Percentiles rank a stretch among this genome's conserved stretches.
phyloP scores from a whole-genome alignment of 2,329 filamentous ascomycete species.

The Exutisphaerella laricina region DNA sequence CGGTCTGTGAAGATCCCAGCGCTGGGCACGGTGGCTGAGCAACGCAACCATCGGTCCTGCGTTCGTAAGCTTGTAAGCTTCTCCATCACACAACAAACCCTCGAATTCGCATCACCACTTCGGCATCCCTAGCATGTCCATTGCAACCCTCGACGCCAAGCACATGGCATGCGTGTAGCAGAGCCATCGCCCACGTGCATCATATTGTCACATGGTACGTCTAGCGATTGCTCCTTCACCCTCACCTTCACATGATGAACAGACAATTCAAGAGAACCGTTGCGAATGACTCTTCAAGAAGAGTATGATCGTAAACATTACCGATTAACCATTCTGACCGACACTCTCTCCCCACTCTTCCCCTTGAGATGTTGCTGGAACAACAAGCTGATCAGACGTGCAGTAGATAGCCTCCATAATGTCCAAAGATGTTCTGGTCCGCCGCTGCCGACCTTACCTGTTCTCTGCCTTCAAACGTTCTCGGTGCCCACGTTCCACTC shows the following conservation, averaged over 20 bases:
- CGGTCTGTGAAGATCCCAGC: too few relatives aligned
- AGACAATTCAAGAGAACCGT: constrained; percentile 53
- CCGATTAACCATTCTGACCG: constrained; percentile 21
- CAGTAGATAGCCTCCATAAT: constrained; percentile 24
- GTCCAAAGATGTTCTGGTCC: constrained; percentile 41
- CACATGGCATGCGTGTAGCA: too few relatives aligned
- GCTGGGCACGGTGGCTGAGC: too few relatives aligned
- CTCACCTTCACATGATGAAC: constrained; percentile 19
- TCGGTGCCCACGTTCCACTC: constrained; percentile 30
- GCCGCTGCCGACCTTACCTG: constrained; percentile 51
- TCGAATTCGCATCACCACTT: too few relatives aligned
- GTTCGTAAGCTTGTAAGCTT: too few relatives aligned
- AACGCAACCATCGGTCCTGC: too few relatives aligned
- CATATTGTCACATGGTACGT: constrained; percentile 9
- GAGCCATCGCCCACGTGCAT: too few relatives aligned
- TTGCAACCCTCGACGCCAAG: too few relatives aligned
- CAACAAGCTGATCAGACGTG: constrained; percentile 10
- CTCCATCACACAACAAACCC: too few relatives aligned
- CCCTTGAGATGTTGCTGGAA: not conserved
- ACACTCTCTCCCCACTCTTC: not conserved
- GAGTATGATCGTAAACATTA: constrained; percentile 48
- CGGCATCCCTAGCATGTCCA: too few relatives aligned
- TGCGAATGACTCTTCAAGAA: constrained; percentile 56
- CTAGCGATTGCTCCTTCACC: not conserved
- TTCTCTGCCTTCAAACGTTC: constrained; percentile 32